A percentile compares a stretch with the other conserved stretches of the same genome.
These are phyloP conservation scores for Allium cepa DNA, from an alignment of 106 monocot species.

Conservation along the genomic window DNA sequence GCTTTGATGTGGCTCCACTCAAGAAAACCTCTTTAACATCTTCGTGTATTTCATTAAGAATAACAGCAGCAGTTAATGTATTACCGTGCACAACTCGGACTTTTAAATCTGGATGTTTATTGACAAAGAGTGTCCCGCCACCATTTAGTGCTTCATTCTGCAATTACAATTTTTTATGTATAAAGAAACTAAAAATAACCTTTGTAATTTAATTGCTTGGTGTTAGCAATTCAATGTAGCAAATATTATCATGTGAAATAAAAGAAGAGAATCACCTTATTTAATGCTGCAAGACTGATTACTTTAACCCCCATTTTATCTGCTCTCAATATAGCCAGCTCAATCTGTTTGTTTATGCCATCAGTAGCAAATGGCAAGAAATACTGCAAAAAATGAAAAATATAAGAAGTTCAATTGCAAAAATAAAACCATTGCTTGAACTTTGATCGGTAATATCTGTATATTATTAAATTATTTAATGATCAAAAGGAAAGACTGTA, in stretches of 20 bases:
- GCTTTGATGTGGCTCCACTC: conserved; percentile 93
- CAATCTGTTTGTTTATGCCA: conserved; percentile 90
- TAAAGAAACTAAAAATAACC: too few relatives aligned
- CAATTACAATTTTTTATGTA: neutral
- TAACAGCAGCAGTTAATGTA: conserved; percentile 84
- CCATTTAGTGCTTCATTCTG: conserved; percentile 96
- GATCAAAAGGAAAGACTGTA: too few relatives aligned
- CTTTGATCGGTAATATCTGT: too few relatives aligned
- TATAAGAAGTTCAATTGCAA: too few relatives aligned
- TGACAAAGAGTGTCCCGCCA: conserved; percentile 82
- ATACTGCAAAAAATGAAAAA: conserved; percentile 38
- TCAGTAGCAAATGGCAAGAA: conserved; percentile 83
- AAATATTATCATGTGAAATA: too few relatives aligned
- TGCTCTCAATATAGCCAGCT: conserved; percentile 80
- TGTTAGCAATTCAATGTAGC: too few relatives aligned
- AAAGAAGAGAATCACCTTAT: conserved; percentile 45
- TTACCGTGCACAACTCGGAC: conserved; percentile 91
- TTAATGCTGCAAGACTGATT: conserved; percentile 89
- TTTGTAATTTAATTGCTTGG: too few relatives aligned
- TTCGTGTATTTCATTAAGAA: conserved; percentile 69
- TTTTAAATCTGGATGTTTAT: conserved; percentile 67
- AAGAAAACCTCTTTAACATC: conserved; percentile 81
- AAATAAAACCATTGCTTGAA: too few relatives aligned
- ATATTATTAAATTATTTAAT: too few relatives aligned
- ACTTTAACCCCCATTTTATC: conserved; percentile 90